phyloP scores from a whole-genome alignment of 2,329 filamentous ascomycete species.

The Clonostachys chloroleuca region DNA sequence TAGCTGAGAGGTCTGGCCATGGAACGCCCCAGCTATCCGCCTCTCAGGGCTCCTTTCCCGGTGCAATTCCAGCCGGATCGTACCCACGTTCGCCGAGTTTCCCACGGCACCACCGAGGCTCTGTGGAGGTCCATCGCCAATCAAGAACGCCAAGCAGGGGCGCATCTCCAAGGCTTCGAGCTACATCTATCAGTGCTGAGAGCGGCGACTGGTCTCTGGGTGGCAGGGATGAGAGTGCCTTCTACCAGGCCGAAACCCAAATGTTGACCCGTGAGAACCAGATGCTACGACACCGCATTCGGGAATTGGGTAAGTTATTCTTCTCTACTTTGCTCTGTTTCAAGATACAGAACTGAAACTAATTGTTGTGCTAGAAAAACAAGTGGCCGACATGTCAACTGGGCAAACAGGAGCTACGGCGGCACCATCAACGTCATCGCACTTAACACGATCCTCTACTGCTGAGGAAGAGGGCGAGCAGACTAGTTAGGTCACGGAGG shows the following conservation, averaged over 20 bases:
- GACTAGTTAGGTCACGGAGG: background rate
- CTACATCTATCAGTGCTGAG: constrained; percentile 55
- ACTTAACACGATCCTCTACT: constrained; percentile 41
- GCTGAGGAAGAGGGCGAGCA: constrained; percentile 28
- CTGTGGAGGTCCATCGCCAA: constrained; percentile 49
- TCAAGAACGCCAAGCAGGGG: constrained; percentile 57
- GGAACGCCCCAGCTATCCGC: constrained; percentile 23
- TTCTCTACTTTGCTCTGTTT: background rate
- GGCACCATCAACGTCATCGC: constrained; percentile 44
- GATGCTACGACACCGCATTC: constrained; percentile 72
- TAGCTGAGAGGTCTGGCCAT: constrained; percentile 37
- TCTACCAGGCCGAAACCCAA: constrained; percentile 80
- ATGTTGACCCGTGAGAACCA: constrained; percentile 76
- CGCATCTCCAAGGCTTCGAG: constrained; percentile 50
- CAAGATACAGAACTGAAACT: background rate
- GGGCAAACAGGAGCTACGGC: constrained; percentile 15
- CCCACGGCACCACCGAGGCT: constrained; percentile 44
- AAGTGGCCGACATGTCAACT: too few relatives aligned
- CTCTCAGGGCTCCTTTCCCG: constrained; percentile 23
- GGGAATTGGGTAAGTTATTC: constrained; percentile 58
- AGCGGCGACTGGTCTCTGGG: constrained; percentile 57
- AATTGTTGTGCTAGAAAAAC: background rate
- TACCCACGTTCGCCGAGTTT: constrained; percentile 46
- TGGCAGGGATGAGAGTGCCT: constrained; percentile 70
- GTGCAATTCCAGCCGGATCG: constrained; percentile 28